Percentiles rank a stretch among this genome's conserved stretches.
Evolutionary conservation across 495 filamentous ascomycete genomes (phyloP).

Genomic region (Penicillium fimorum): DNA sequence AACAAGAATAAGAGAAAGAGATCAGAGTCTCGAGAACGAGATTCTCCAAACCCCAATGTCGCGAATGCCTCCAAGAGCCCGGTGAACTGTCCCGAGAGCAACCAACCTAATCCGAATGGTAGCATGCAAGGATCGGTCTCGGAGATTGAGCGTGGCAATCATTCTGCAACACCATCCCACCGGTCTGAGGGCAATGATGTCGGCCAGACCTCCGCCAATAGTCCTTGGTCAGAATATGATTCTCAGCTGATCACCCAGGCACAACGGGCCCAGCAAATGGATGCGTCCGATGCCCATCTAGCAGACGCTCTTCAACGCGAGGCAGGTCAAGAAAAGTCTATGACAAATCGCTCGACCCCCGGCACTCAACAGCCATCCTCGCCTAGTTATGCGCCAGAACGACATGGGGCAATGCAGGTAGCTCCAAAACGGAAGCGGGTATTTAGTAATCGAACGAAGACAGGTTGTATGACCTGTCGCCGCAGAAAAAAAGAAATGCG

Average conservation of each 20-base stretch:
- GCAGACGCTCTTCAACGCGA: conserved; percentile 53
- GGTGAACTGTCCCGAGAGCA: conserved; percentile 10
- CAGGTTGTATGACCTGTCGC: conserved; percentile 93
- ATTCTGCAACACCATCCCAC: conserved; percentile 24
- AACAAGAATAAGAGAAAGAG: conserved; percentile 43
- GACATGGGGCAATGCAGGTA: conserved; percentile 52
- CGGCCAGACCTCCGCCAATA: conserved; percentile 31
- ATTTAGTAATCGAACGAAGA: conserved; percentile 97
- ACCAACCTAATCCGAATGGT: conserved; percentile 20
- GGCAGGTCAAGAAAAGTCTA: conserved; percentile 38
- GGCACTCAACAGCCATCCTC: conserved; percentile 34
- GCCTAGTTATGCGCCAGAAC: conserved; percentile 39
- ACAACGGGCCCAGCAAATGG: conserved; percentile 48
- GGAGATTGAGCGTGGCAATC: conserved; percentile 30
- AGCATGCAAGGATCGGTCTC: conserved; percentile 20
- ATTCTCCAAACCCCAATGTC: conserved; percentile 16
- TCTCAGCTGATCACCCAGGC: conserved; percentile 42
- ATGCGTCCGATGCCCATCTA: conserved; percentile 50
- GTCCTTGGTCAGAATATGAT: conserved; percentile 44
- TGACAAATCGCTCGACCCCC: conserved; percentile 36
- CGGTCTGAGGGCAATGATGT: conserved; percentile 35
- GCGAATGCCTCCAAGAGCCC: conserved; percentile 21
- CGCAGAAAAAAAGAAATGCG: conserved; percentile 98
- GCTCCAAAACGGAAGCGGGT: conserved; percentile 81
- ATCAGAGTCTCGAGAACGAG: conserved; percentile 38